Evolutionary conservation across 441 rosid genomes (phyloP).

Genomic region (Capsella rubella): DNA sequence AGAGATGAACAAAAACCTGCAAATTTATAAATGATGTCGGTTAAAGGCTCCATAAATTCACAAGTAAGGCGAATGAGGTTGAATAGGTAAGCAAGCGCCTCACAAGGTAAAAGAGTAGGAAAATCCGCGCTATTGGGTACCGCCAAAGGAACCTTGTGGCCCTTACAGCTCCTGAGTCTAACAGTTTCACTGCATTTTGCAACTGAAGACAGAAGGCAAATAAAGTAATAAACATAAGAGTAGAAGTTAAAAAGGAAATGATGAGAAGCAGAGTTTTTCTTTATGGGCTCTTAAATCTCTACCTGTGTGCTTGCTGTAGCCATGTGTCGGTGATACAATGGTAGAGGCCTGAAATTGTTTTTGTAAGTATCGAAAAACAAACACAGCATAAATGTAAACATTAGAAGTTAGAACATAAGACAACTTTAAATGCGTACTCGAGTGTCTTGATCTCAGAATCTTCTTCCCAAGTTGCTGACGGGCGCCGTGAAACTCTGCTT

Average conservation of each 20-base stretch:
- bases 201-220: conserved; percentile 53
- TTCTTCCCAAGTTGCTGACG: conserved; percentile 91
- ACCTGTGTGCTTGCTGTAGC: conserved; percentile 86
- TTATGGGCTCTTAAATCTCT: conserved; percentile 26
- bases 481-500: conserved; percentile 74
- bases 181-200: conserved; percentile 88
- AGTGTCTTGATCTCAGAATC: conserved; percentile 92
- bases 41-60: conserved; percentile 18
- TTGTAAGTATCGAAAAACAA: conserved; percentile 15
- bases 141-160: conserved; percentile 98
- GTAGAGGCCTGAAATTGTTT: conserved; percentile 81
- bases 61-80: conserved; percentile 1
- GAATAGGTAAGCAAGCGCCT: conserved; percentile 37
- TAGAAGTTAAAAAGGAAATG: neutral
- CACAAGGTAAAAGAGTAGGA: conserved; percentile 87
- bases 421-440: conserved; percentile 61
- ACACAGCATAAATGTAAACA: neutral
- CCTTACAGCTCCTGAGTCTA: conserved; percentile 96
- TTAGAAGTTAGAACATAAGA: neutral
- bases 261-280: neutral
- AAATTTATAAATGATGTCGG: conserved; percentile 37
- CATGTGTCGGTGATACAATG: conserved; percentile 93
- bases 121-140: conserved; percentile 91
- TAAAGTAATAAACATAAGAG: conserved; percentile 10
- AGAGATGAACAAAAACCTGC: conserved; percentile 97